Evolutionary conservation across 306 rosid species (phyloP), one percentile per base, ranked within the genome.

Genomic region (Acacia melanoxylon): DNA sequence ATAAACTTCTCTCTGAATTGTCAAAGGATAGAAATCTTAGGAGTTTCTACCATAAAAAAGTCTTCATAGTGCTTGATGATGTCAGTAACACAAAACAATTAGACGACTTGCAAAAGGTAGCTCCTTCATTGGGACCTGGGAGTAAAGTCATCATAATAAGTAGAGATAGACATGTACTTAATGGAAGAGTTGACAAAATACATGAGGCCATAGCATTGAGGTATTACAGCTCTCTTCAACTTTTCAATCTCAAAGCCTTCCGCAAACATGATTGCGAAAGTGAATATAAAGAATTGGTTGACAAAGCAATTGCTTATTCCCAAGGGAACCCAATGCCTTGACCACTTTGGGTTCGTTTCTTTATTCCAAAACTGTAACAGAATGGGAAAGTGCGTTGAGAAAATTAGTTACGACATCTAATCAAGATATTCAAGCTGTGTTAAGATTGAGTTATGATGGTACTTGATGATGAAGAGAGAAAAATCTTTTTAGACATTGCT

Each of bases 41-140:
- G 13, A 58, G 79, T 7, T 29, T 75, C 12, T 0, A 33, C 1
- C 1, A 22, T 14, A 58, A 14, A 40, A 58, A 56, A 2, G 69
- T 75, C 6, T 14, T 75, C 2, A 22, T 75, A 40, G 79, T 75
- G 4, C 79, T 58, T 56, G 79, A 58, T 22, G 79, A 75, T 37
- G 79, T 58, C 0, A 56, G 1, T 14, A 58, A 33, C 8, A 13
- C 16, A 20, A 16, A 22, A 0, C 79, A 58, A 4, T 15, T 75
- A 40, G 79, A 75, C 1, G 7, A 56, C n/a, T 10, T 75, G 10
- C 9, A 5, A 12, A 4, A 1, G 6, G 54, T 40, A 6, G 42
- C 14, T 22, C 9, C 42, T 58, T 6, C 24, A 3, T 40, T 75
- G 40, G 40, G 7, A 35, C 5, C 1, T 35, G 40, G 40, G 40